Evolutionary conservation across 805 yeast genomes (phyloP).

Genomic region (Suhomyces sp.): DNA sequence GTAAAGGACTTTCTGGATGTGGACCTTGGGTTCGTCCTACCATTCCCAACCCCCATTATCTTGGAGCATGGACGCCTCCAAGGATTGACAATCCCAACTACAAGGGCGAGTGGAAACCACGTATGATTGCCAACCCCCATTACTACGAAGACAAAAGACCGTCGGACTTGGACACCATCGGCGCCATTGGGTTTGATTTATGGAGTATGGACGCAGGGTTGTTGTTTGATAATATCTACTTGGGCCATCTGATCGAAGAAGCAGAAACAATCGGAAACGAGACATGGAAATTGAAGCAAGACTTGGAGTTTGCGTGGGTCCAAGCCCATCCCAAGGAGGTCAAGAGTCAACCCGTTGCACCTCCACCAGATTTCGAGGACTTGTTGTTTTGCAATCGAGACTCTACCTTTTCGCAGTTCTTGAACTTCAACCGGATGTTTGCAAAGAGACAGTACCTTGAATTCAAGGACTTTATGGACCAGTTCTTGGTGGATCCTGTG

Average conservation of each 20-base stretch:
- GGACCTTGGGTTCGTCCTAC: slow-evolving; percentile 76
- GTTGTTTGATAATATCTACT: slow-evolving; percentile 77
- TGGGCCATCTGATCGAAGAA: slow-evolving; percentile 81
- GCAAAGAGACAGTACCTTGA: slow-evolving; percentile 19
- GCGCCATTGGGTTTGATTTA: slow-evolving; percentile 83
- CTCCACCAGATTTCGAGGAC: slow-evolving; percentile 44
- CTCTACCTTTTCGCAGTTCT: slow-evolving; percentile 14
- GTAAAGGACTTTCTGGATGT: slow-evolving; percentile 64
- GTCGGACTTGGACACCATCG: slow-evolving; percentile 62
- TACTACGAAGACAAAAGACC: slow-evolving; percentile 61
- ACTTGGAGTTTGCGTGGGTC: slow-evolving; percentile 47
- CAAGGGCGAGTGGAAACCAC: slow-evolving; percentile 77
- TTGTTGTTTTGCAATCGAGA: slow-evolving; percentile 21
- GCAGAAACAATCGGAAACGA: slow-evolving; percentile 82
- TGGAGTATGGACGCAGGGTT: slow-evolving; percentile 83
- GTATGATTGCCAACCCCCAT: slow-evolving; percentile 64
- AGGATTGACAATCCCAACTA: slow-evolving; percentile 69
- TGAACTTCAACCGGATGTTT: slow-evolving; percentile 18
- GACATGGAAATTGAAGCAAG: slow-evolving; percentile 60
- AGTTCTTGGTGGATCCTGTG: slow-evolving; percentile 46
- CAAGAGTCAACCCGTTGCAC: slow-evolving; percentile 40
- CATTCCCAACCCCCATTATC: slow-evolving; percentile 66
- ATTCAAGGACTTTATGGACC: slow-evolving; percentile 34
- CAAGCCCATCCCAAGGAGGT: slow-evolving; percentile 43
- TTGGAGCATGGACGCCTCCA: slow-evolving; percentile 79